Evolutionary conservation across 176 grass and related monocot species (phyloP).

Genomic region (Cenchrus purpureus): DNA sequence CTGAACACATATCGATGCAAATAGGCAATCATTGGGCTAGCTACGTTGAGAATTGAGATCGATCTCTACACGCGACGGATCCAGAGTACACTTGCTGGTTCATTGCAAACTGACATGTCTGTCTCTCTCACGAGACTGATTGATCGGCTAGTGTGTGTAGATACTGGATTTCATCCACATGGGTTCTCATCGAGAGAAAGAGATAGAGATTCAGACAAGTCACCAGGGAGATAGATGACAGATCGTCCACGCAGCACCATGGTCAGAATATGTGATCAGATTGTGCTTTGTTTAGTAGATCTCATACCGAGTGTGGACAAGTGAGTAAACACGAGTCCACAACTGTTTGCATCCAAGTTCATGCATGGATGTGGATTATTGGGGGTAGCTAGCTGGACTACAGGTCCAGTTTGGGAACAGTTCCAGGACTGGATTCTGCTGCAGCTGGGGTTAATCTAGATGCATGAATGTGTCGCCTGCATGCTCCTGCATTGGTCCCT

Average conservation of each 20-base stretch:
- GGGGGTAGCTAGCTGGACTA: neutral
- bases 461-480: constrained; percentile 26
- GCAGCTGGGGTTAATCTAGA: constrained; percentile 16
- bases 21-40: neutral
- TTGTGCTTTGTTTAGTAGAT: neutral
- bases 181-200: constrained; percentile 8
- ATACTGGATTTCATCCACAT: constrained; percentile 30
- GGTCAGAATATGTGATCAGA: neutral
- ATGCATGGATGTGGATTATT: neutral
- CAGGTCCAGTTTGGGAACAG: constrained; percentile 36
- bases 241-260: too few species aligned
- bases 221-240: neutral
- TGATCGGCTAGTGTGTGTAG: neutral
- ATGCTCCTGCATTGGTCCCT: neutral
- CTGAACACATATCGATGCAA: neutral
- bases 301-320: constrained; percentile 20
- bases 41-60: neutral
- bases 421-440: constrained; percentile 40
- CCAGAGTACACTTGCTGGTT: neutral
- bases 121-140: constrained; percentile 22
- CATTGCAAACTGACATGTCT: neutral
- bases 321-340: neutral
- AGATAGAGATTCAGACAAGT: neutral
- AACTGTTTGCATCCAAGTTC: constrained; percentile 41
- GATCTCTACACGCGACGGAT: neutral